phyloP scores from a whole-genome alignment of 805 yeast genomes.

The Metschnikowia orientalis region DNA sequence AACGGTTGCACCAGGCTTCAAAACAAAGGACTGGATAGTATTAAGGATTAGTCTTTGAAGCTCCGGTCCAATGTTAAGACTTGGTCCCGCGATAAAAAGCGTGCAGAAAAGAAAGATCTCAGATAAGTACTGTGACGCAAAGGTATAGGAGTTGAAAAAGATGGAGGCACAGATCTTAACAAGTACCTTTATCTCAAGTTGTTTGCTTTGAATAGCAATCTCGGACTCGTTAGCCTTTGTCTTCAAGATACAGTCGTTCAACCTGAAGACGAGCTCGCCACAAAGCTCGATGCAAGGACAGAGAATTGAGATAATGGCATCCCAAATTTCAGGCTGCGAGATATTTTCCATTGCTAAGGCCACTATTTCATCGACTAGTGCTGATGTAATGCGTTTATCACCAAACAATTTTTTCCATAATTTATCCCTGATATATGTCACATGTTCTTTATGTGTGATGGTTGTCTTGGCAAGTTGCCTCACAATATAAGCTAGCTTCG shows the following conservation, averaged over 20 bases:
- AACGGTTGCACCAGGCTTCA: conserved; percentile 47
- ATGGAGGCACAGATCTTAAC: conserved; percentile 59
- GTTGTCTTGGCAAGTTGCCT: conserved; percentile 60
- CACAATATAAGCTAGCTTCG: conserved; percentile 54
- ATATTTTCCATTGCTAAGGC: conserved; percentile 71
- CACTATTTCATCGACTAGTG: conserved; percentile 69
- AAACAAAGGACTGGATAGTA: conserved; percentile 62
- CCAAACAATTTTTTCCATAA: conserved; percentile 65
- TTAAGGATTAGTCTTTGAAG: conserved; percentile 61
- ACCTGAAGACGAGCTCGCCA: conserved; percentile 54
- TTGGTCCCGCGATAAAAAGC: conserved; percentile 50
- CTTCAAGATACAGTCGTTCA: conserved; percentile 51
- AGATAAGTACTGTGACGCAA: conserved; percentile 62
- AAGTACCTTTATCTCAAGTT: conserved; percentile 70
- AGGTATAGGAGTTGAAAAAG: conserved; percentile 63
- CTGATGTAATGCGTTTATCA: conserved; percentile 54
- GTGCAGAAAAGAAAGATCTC: conserved; percentile 69
- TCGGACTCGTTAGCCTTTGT: conserved; percentile 42
- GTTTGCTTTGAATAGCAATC: conserved; percentile 41
- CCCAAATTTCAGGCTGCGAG: conserved; percentile 71
- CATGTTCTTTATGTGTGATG: conserved; percentile 42
- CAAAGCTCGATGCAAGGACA: conserved; percentile 73
- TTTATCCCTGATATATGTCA: conserved; percentile 45
- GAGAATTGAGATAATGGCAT: conserved; percentile 56
- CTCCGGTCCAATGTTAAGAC: conserved; percentile 53